Conservation (phyloP, 139 green algal genomes). For the Desmodesmus armatus region DNA sequence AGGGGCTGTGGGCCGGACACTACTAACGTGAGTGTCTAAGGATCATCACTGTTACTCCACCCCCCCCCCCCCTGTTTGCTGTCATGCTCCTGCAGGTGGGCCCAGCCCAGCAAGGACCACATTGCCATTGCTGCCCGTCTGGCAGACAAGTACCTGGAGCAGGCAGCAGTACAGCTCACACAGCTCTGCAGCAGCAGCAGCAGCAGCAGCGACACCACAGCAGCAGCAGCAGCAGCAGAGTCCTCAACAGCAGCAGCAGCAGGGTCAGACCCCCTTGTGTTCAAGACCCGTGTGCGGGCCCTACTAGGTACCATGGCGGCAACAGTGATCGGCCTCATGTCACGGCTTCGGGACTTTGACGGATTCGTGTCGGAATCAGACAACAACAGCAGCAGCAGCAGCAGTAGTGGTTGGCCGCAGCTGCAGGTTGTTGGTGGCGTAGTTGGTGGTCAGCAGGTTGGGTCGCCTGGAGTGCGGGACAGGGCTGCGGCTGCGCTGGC, state of each 20-base stretch:
- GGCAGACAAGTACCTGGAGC: slow-evolving; percentile 45
- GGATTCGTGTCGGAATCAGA: no score
- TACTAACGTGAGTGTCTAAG: no score
- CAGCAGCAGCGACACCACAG: neutral
- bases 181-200: slow-evolving; percentile 40
- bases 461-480: slow-evolving; percentile 22
- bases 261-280: neutral
- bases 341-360: slow-evolving; percentile 54
- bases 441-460: neutral
- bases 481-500: slow-evolving; percentile 26
- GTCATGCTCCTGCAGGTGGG: slow-evolving; percentile 17
- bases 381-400: neutral
- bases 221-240: slow-evolving; percentile 1
- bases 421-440: slow-evolving; percentile 26
- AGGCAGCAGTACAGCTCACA: slow-evolving; percentile 8
- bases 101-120: neutral
- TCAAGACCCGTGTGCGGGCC: slow-evolving; percentile 10
- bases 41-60: no score
- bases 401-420: neutral
- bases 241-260: neutral
- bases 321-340: slow-evolving; percentile 20
- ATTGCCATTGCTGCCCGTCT: slow-evolving; percentile 31
- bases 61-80: neutral
- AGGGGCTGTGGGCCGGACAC: no score
- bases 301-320: slow-evolving; percentile 43